Base-by-base conservation (phyloP, 805 yeast genomes). In the Metahyphopichia silvanorum region DNA sequence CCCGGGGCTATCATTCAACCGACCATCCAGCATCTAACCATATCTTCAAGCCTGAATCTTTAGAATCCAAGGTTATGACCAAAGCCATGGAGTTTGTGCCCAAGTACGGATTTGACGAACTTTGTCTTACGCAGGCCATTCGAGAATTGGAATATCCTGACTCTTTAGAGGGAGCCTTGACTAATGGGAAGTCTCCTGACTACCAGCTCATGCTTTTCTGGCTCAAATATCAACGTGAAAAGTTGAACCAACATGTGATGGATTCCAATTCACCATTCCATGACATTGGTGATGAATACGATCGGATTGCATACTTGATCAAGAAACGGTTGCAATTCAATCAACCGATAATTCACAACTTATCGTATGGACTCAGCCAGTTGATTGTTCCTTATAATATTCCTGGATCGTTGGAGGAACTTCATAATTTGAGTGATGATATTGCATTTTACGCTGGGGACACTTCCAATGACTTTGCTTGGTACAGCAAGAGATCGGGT, bases 401-500 rank as follows among this genome's bases (percentile, higher is more conserved):
- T 20, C 53, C 65, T 3, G 44, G 51, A 18, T 76, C 93, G 0
- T 46, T 84, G 31, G 74, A 73, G 22, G 94, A 86, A 49, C 71
- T 93, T 35, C 83, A 79, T 45, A 71, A 76, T 32, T 67, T 89
- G 35, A 71, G 87, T 9, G 98, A 91, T 60, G 98, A 93, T 52
- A 69, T 91, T 38, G 75, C 86, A 27, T 87, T 61, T 56, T 78
- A 76, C 45, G 79, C 95, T 0, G 93, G 89, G 8, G 97, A 89
- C 52, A 50, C 57, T 33, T 74, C 93, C 14, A 79, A 79, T 43
- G 96, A 87, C 55, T 80, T 84, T 53, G 82, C 86, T 3, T 91
- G 98, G 98, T 91, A 91, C 57, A 67, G 94, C n/a, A 85, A 88
- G 51, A 69, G 98, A 43, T 63, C 82, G 11, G 73, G 84, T 6